Base-by-base conservation (phyloP, 2,329 filamentous ascomycete genomes). In the Neoarthrinium moseri region DNA sequence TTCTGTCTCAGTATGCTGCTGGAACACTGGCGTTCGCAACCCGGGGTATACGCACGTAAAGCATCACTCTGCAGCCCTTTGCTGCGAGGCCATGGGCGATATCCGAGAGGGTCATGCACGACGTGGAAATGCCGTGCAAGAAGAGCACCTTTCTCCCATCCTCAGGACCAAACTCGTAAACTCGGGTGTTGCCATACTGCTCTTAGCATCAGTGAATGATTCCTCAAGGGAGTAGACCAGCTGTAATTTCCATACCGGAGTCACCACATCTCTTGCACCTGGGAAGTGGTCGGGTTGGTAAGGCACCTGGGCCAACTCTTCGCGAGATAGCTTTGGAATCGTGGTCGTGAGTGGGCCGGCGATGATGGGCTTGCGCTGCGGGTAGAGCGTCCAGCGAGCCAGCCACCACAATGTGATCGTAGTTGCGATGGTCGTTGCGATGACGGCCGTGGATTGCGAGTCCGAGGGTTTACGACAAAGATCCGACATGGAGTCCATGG, bases 91-190 rank as follows among this genome's bases (percentile, higher is more conserved):
- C 75, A 55, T 83, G 73, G 22, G 89, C 87, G 26, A 95, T 66
- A 35, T 77, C 78, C 21, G 78, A 77, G 13, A 94, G 72, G 2
- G 87, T 84, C 56, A 91, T 79, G 63, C 86, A 90, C 0, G 89
- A 86, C 0, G 89, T 95, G 50, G 84, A 89, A 61, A 95, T 92
- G 35, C 90, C 90, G 62, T 95, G 90, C 7, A 95, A 74, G 26
- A 95, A 74, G 13, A 95, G 66, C 4, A 94, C 83, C 57, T 87
- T 91, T 36, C 79, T 75, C 6, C 90, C 90, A 44, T 80, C 66
- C 41, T 83, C 76, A 1, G 89, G 86, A 1, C 90, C 90, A 69
- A 86, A 95, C 70, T 95, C 90, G 61, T 94, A 94, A 18, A 89
- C 85, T 29, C 87, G 75, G 45, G 91, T 83, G 26, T 74, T 82